Conservation (phyloP, 2,329 filamentous ascomycete genomes). For the Cladosporium cucumerinum region DNA sequence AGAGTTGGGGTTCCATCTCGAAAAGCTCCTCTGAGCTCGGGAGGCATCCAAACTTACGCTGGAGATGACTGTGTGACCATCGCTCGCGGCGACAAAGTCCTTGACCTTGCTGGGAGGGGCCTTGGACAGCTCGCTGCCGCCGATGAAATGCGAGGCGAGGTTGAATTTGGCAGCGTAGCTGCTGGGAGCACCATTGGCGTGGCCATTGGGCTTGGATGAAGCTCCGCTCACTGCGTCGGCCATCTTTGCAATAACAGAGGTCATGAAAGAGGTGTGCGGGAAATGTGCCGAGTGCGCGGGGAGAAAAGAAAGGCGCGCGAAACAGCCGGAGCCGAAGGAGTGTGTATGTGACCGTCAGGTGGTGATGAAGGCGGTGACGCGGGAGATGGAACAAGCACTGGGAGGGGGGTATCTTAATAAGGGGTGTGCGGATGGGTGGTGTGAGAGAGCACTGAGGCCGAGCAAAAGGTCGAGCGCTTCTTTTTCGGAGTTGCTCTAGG, state of each 20-base stretch:
- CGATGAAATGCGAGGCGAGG: slow-evolving; percentile 90
- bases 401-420: slow-evolving; percentile 8
- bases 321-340: slow-evolving; percentile 7
- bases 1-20: slow-evolving; percentile 6
- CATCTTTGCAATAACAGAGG: slow-evolving; percentile 36
- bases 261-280: slow-evolving; percentile 19
- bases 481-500: slow-evolving; percentile 10
- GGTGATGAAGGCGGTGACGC: not conserved
- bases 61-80: slow-evolving; percentile 96
- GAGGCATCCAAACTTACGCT: slow-evolving; percentile 63
- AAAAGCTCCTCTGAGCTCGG: slow-evolving; percentile 5
- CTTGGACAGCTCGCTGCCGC: slow-evolving; percentile 80
- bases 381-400: slow-evolving; percentile 5
- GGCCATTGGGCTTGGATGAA: slow-evolving; percentile 19
- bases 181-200: slow-evolving; percentile 53
- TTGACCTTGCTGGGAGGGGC: slow-evolving; percentile 84
- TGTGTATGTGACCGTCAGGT: not conserved
- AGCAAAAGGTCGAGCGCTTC: slow-evolving; percentile 1
- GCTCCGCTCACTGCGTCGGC: slow-evolving; percentile 42
- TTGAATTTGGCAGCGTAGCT: slow-evolving; percentile 78
- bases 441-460: not conserved
- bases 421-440: slow-evolving; percentile 6
- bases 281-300: slow-evolving; percentile 16
- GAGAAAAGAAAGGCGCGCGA: slow-evolving; percentile 14
- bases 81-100: slow-evolving; percentile 86